Evolutionary conservation across 176 grass and related monocot genomes (phyloP).

Genomic region (Carex scoparia): DNA sequence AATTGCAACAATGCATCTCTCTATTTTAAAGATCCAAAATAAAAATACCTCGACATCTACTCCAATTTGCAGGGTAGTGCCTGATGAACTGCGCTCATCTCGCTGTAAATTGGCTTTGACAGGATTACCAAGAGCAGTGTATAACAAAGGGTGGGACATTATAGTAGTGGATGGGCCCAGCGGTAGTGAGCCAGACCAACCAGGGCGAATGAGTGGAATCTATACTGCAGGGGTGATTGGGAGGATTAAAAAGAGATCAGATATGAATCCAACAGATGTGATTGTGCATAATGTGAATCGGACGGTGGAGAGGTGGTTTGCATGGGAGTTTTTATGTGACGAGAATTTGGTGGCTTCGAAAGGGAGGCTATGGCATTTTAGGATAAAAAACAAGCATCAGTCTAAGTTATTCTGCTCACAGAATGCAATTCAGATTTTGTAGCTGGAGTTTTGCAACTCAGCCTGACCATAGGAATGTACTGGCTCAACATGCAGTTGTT

Average conservation of each 20-base stretch:
- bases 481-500: neutral
- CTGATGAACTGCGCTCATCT: neutral
- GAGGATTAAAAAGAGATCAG: conserved; percentile 24
- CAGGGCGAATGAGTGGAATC: conserved; percentile 79
- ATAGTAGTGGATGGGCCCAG: conserved; percentile 74
- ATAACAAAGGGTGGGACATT: conserved; percentile 75
- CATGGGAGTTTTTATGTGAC: conserved; percentile 63
- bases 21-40: neutral
- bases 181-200: conserved; percentile 51
- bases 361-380: conserved; percentile 62
- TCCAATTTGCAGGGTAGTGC: conserved; percentile 8
- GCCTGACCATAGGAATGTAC: neutral
- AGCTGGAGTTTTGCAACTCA: neutral
- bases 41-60: neutral
- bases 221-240: conserved; percentile 55
- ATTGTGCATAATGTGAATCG: conserved; percentile 79
- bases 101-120: conserved; percentile 56
- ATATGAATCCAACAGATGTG: conserved; percentile 52
- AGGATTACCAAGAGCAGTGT: conserved; percentile 48
- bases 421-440: conserved; percentile 13
- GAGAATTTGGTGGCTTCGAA: conserved; percentile 33
- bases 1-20: neutral
- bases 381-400: conserved; percentile 19
- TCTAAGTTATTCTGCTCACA: conserved; percentile 19
- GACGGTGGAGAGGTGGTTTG: conserved; percentile 53